These are phyloP conservation scores for Schizothecium vesticola DNA, from an alignment of 495 filamentous ascomycete genomes.

Conservation along the genomic window DNA sequence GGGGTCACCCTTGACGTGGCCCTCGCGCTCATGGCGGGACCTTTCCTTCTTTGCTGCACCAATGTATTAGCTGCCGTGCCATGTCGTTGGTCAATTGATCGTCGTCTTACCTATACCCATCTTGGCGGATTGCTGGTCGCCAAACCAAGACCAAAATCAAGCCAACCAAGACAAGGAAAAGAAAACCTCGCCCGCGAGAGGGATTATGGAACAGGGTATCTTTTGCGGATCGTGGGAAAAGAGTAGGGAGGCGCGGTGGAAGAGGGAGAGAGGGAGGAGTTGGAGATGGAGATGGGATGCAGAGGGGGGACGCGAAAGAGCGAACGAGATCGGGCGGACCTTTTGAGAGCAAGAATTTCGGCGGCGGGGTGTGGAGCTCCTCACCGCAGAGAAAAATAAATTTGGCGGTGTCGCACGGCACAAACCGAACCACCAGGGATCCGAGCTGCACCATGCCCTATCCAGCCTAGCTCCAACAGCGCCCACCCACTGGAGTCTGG, in stretches of 20 bases:
- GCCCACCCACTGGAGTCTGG: not conserved
- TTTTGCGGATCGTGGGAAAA: not conserved
- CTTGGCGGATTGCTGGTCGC: constrained; percentile 18
- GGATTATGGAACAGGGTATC: not conserved
- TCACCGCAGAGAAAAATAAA: constrained; percentile 12
- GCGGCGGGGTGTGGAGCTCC: constrained; percentile 22
- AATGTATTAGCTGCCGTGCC: constrained; percentile 5
- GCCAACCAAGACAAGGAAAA: constrained; percentile 7
- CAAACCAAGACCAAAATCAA: constrained; percentile 2
- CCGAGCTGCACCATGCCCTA: not conserved
- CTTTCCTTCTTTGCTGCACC: constrained; percentile 78
- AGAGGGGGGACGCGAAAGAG: constrained; percentile 5
- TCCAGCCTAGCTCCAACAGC: constrained; percentile 6
- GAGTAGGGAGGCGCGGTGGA: constrained; percentile 19
- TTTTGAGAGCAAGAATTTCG: constrained; percentile 24
- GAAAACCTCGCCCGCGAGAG: constrained; percentile 24
- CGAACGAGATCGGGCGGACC: constrained; percentile 6
- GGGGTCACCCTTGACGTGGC: constrained; percentile 79
- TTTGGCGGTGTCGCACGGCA: constrained; percentile 26
- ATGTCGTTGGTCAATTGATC: not conserved
- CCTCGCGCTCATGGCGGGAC: constrained; percentile 68
- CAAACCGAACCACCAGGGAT: not conserved
- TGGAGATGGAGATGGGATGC: constrained; percentile 9
- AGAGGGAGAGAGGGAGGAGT: constrained; percentile 17
- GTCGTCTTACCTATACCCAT: constrained; percentile 69